Conservation (phyloP, 441 rosid genomes). For the Lepidium campestre region DNA sequence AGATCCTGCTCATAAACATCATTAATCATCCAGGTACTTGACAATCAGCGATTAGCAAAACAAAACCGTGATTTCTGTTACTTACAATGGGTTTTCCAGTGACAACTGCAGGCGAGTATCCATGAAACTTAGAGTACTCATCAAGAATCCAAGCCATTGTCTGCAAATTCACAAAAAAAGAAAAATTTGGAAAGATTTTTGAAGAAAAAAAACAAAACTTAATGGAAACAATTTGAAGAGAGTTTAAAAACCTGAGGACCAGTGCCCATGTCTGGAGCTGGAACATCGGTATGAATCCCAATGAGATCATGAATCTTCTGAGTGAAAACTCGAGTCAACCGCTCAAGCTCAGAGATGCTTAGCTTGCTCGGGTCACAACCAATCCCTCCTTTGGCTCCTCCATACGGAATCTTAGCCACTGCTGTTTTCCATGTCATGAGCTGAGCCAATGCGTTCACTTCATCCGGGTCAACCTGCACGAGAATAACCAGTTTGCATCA, state of each 20-base stretch:
- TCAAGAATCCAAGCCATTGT: conserved; percentile 80
- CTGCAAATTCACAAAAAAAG: conserved; percentile 23
- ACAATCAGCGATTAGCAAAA: not conserved
- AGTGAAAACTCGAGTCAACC: conserved; percentile 65
- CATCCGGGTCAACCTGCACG: conserved; percentile 60
- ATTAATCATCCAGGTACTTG: not conserved
- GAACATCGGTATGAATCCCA: conserved; percentile 63
- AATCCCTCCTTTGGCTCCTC: conserved; percentile 75
- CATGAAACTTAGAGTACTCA: conserved; percentile 71
- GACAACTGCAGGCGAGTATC: conserved; percentile 63
- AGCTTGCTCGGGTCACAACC: conserved; percentile 52
- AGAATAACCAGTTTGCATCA: not conserved
- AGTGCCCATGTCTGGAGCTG: conserved; percentile 82
- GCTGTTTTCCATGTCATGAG: conserved; percentile 82
- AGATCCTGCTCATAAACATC: conserved; percentile 39
- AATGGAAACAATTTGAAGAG: not conserved
- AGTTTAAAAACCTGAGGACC: conserved; percentile 47
- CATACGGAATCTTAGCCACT: conserved; percentile 64
- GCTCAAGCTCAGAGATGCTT: conserved; percentile 51
- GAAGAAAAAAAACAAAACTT: not conserved
- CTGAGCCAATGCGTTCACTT: conserved; percentile 74
- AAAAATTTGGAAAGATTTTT: not conserved
- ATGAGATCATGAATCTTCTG: conserved; percentile 67
- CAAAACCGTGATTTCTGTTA: not conserved
- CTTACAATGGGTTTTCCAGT: conserved; percentile 66